Evolutionary conservation across 257 asterid species (phyloP).

Genomic region (Asclepias syriaca): DNA sequence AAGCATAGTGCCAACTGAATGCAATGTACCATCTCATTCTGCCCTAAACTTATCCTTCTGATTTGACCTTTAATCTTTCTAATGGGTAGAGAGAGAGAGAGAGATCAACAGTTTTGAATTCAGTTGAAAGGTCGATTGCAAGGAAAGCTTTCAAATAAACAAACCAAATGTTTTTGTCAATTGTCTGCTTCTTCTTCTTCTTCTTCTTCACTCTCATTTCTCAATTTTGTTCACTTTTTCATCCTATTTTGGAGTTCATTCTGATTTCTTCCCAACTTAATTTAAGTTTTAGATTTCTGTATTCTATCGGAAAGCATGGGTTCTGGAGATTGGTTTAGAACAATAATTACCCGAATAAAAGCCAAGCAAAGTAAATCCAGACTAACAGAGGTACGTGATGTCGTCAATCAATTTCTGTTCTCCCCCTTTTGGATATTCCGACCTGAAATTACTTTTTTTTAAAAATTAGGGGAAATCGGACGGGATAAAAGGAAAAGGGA

Average conservation of each 20-base stretch:
- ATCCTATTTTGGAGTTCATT: no score
- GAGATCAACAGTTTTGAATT: constrained; percentile 22
- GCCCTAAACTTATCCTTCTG: not conserved
- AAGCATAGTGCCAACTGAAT: constrained; percentile 17
- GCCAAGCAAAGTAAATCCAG: constrained; percentile 29
- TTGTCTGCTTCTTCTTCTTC: not conserved
- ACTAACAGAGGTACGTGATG: constrained; percentile 23
- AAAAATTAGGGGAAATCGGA: constrained; percentile 16
- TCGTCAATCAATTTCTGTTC: no score
- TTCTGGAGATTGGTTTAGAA: constrained; percentile 49
- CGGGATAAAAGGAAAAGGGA: constrained; percentile 14
- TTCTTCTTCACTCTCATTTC: not conserved
- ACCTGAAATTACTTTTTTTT: not conserved
- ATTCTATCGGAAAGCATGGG: constrained; percentile 30
- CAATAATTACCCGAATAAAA: constrained; percentile 32
- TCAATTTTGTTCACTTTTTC: not conserved
- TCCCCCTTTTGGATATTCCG: no score
- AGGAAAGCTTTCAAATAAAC: constrained; percentile 10
- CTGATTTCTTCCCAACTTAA: not conserved
- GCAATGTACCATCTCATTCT: constrained; percentile 7
- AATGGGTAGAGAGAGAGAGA: not conserved
- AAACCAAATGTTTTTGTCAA: constrained; percentile 10
- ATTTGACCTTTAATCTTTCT: constrained; percentile 25
- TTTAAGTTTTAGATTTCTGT: not conserved
- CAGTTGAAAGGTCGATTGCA: constrained; percentile 45